These are phyloP conservation scores for Melianthus villosus DNA, from an alignment of 441 rosid genomes.

Conservation along the genomic window DNA sequence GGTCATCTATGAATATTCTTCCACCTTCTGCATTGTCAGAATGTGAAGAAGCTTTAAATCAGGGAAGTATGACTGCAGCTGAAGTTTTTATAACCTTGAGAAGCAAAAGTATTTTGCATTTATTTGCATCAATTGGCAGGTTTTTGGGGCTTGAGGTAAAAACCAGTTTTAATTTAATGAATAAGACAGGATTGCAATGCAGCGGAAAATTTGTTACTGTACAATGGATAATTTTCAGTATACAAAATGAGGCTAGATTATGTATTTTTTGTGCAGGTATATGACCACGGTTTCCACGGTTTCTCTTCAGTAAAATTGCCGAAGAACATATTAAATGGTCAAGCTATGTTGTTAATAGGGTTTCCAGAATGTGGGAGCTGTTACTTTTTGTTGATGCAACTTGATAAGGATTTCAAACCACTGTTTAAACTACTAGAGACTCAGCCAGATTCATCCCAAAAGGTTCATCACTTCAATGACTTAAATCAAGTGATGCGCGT, in stretches of 20 bases:
- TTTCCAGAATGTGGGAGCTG: slow-evolving; percentile 80
- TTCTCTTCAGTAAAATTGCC: slow-evolving; percentile 54
- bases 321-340: slow-evolving; percentile 41
- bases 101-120: slow-evolving; percentile 76
- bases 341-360: slow-evolving; percentile 62
- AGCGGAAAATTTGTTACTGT: background rate
- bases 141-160: slow-evolving; percentile 89
- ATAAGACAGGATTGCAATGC: background rate
- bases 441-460: slow-evolving; percentile 36
- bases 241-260: background rate
- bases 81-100: slow-evolving; percentile 74
- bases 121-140: slow-evolving; percentile 76
- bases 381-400: slow-evolving; percentile 78
- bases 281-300: slow-evolving; percentile 59
- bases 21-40: slow-evolving; percentile 38
- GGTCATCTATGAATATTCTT: slow-evolving; percentile 53
- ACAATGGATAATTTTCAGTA: background rate
- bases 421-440: slow-evolving; percentile 64
- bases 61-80: slow-evolving; percentile 60
- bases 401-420: slow-evolving; percentile 85
- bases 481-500: slow-evolving; percentile 38
- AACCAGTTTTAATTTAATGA: background rate
- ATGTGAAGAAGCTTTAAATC: slow-evolving; percentile 89
- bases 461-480: slow-evolving; percentile 36
- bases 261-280: slow-evolving; percentile 41